Base-by-base conservation (phyloP, 1,284 basidiomycete genomes). In the Cutaneotrichosporon daszewskae region DNA sequence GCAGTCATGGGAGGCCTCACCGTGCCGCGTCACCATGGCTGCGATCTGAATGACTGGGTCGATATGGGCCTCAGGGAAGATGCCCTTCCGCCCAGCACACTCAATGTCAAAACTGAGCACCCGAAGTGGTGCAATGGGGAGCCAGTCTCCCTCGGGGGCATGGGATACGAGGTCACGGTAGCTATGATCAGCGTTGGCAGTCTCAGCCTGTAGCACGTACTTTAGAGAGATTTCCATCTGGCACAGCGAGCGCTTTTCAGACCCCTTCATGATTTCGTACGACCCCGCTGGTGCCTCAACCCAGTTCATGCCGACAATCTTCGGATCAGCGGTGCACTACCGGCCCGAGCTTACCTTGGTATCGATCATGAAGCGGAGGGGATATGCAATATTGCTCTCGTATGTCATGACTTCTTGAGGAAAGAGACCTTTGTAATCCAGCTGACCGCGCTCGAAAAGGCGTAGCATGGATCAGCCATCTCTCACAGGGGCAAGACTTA, bases 241-340 rank as follows among this genome's bases (percentile, higher is more conserved):
- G 66, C 88, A 95, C 31, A 77, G 77, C 0, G 90, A 92, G 32
- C 77, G 76, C 62, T 82, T 85, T 24, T 77, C 75, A 24, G 75
- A 73, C 8, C 70, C 74, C 1, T 76, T 57, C 14, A 83, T 51
- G 9, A 92, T 57, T 14, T 75, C 74, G 61, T 95, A 96, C 56
- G 80, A 81, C 2, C 86, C 85, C 1, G 83, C 81, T 2, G 85
- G 84, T 16, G 90, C 74, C 68, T 95, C 89, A 31, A 96, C 83
- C 91, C 91, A 96, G 64, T 94, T 96, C 91, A 96, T 96, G 4
- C 91, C 91, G 32, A 91, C 83, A 18, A 96, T 80, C 87, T 92
- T 24, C 13, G 20, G 4, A 17, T 35, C 18, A 35, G 25, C 16
- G 20, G 22, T 10, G 9, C 17, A 3, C 18, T 2, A 7, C 18